phyloP scores from a whole-genome alignment of 495 filamentous ascomycete species.

The Paragyromitra xinjiangensis region DNA sequence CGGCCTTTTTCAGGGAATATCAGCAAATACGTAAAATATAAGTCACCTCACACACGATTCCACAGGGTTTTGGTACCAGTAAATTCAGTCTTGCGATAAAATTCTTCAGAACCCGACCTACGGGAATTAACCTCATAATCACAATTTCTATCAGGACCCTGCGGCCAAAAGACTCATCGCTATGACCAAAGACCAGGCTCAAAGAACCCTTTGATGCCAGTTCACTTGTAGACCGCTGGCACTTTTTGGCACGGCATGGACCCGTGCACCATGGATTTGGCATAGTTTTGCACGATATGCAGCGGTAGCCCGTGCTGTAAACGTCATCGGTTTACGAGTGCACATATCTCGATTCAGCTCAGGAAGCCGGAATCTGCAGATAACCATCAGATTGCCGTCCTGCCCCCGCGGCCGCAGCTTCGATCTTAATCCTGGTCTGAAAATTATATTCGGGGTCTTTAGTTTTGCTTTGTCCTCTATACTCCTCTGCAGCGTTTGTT shows the following conservation, averaged over 20 bases:
- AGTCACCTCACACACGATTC: not conserved
- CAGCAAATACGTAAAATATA: constrained; percentile 31
- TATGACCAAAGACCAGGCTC: constrained; percentile 1
- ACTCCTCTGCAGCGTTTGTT: not conserved
- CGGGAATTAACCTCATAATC: constrained; percentile 1
- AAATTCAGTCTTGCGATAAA: not conserved
- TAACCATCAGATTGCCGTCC: not conserved
- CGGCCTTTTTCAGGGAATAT: constrained; percentile 4
- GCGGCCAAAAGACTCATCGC: constrained; percentile 8
- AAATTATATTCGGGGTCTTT: not conserved
- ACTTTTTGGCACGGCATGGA: not conserved
- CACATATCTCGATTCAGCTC: not conserved
- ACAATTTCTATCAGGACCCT: not conserved
- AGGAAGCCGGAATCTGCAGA: not conserved
- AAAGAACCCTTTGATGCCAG: not conserved
- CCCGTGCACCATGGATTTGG: constrained; percentile 1
- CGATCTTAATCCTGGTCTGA: not conserved
- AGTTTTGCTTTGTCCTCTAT: not conserved
- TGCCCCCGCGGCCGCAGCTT: not conserved
- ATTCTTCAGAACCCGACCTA: not conserved
- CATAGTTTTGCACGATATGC: not conserved
- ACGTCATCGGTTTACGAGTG: not conserved
- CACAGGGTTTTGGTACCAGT: not conserved
- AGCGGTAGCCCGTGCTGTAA: not conserved
- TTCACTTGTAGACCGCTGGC: not conserved